These are phyloP conservation scores for Tetrahymena malaccensis DNA, from an alignment of 73 alveolate species.

Conservation along the genomic window DNA sequence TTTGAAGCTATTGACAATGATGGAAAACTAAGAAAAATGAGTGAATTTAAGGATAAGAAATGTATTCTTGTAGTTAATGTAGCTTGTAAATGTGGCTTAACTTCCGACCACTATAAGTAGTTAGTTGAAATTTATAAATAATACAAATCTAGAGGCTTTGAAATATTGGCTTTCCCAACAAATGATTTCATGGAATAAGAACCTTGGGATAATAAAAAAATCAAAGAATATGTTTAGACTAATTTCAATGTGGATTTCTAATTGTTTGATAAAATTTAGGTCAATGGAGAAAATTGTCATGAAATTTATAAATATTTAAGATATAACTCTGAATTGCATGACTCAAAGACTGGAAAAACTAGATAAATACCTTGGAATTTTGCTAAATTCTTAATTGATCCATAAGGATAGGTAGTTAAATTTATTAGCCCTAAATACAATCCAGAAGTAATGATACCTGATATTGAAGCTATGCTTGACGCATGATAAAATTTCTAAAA, in stretches of 20 bases:
- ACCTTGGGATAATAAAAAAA: conserved; percentile 3
- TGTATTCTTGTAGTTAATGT: conserved; percentile 14
- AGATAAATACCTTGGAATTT: conserved; percentile 78
- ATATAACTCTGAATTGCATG: conserved; percentile 42
- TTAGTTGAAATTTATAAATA: conserved; percentile 7
- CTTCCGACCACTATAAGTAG: not conserved
- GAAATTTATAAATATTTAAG: conserved; percentile 56
- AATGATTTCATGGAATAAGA: conserved; percentile 19
- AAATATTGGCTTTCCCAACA: conserved; percentile 19
- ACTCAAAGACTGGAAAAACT: conserved; percentile 21
- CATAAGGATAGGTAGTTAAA: conserved; percentile 46
- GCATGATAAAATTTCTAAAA: not conserved
- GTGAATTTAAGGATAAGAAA: not conserved
- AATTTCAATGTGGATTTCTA: conserved; percentile 12
- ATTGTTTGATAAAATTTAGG: conserved; percentile 41
- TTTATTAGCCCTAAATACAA: conserved; percentile 45
- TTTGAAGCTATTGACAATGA: not conserved
- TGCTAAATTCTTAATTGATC: conserved; percentile 56
- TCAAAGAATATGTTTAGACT: conserved; percentile 11
- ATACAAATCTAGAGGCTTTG: conserved; percentile 15
- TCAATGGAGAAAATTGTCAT: conserved; percentile 60
- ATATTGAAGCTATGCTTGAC: conserved; percentile 21
- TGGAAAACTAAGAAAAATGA: not conserved
- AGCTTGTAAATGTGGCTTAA: conserved; percentile 14
- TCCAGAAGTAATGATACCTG: conserved; percentile 35